Conservation (phyloP, 2,329 filamentous ascomycete species). For the Mycocentrospora acerina region DNA sequence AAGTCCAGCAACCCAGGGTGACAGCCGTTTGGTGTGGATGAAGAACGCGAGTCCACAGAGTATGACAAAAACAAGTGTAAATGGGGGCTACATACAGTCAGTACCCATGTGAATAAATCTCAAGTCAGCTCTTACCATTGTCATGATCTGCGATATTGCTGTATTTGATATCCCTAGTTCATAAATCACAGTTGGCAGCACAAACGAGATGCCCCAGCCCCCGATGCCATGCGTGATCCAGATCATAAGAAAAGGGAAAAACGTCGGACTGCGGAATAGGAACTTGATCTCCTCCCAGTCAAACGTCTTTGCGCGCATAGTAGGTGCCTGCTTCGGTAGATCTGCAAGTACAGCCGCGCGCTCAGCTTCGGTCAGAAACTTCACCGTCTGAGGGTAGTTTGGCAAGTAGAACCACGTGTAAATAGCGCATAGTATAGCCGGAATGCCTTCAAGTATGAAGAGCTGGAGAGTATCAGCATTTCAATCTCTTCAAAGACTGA, state of each 20-base stretch:
- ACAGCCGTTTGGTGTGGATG: constrained; percentile 22
- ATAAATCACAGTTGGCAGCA: constrained; percentile 24
- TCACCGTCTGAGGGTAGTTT: constrained; percentile 20
- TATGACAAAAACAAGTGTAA: constrained; percentile 24
- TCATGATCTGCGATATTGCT: constrained; percentile 25
- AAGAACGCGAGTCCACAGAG: constrained; percentile 18
- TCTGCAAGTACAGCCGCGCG: constrained; percentile 16
- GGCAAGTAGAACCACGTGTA: constrained; percentile 23
- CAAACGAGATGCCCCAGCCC: constrained; percentile 26
- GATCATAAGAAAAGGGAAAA: constrained; percentile 26
- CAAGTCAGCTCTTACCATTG: constrained; percentile 19
- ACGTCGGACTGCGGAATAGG: constrained; percentile 20
- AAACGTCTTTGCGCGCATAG: constrained; percentile 26
- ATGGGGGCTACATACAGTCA: constrained; percentile 16
- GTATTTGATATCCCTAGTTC: constrained; percentile 21
- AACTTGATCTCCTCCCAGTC: constrained; percentile 15
- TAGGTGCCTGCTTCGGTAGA: constrained; percentile 22
- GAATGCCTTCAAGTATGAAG: constrained; percentile 26
- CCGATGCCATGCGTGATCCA: constrained; percentile 27
- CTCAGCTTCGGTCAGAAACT: constrained; percentile 19
- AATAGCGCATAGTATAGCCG: constrained; percentile 14
- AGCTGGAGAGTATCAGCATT: constrained; percentile 10
- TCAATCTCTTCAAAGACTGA: too few relatives aligned
- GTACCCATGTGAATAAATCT: not conserved
- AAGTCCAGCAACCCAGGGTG: constrained; percentile 24